Evolutionary conservation across 2,329 filamentous ascomycete genomes (phyloP), one percentile per base, ranked within the genome.

Genomic region (Colletotrichum nymphaeae): DNA sequence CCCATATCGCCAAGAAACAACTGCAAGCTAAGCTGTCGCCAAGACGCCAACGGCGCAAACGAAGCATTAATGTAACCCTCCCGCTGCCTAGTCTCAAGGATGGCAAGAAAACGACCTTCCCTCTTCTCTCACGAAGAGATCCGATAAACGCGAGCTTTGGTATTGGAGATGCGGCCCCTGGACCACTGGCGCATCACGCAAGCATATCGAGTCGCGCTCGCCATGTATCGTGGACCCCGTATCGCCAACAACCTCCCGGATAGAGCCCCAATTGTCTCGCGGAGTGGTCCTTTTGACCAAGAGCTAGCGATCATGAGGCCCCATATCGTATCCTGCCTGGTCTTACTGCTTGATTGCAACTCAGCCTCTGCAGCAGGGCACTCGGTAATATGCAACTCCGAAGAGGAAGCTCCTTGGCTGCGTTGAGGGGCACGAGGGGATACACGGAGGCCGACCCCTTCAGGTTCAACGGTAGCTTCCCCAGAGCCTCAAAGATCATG

Each of bases 21-120:
- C 30, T 42, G 58, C 56, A 58, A 46, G 42, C 26, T 35, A 53
- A 42, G 56, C 37, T 30, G 65, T 58, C 58, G 69, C 69, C 69
- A 72, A 72, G 69, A 26, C 66, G 69, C 69, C 66, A 72, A 63
- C 53, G 16, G n/a, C 58, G 53, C 49, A 55, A 53, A 59, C 53
- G 30, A 72, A 56, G 66, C 59, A 22, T 37, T 22, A 49, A 55
- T 72, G 59, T 55, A 72, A 69, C 69, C 66, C 52, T 46, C 42
- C 52, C 58, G 22, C 59, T 42, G 42, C 58, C 11, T 11, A 37
- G 19, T 55, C 19, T 32, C 53, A 37, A 53, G 66, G 30, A 35
- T 60, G 14, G 42, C 5, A 46, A 26, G 24, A 16, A 73, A 70
- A 73, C 55, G 42, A 73, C 70, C 70, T 73, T 73, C 66, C 70